These are phyloP conservation scores for Rutstroemia sp. DNA, from an alignment of 2,329 filamentous ascomycete genomes.

Conservation along the genomic window DNA sequence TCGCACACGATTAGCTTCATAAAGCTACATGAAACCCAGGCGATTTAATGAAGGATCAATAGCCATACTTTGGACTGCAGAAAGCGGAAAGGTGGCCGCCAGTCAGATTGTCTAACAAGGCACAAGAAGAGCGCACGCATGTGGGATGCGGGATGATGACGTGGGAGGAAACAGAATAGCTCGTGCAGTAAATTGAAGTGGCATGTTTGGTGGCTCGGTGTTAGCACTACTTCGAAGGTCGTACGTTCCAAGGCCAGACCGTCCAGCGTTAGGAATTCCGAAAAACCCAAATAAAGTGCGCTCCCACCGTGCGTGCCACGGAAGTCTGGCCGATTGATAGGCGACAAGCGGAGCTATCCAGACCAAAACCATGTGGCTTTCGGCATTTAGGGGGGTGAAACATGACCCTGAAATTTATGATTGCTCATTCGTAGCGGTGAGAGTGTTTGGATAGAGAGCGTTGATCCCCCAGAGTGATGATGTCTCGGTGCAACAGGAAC, in stretches of 20 bases:
- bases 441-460: background rate
- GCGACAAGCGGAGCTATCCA: background rate
- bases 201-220: too few relatives aligned
- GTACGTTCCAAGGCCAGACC: too few relatives aligned
- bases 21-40: background rate
- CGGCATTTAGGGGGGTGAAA: background rate
- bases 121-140: background rate
- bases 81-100: background rate
- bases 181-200: too few relatives aligned
- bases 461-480: too few relatives aligned
- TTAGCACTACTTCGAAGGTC: too few relatives aligned
- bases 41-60: background rate
- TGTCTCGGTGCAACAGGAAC: too few relatives aligned
- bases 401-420: constrained; percentile 6
- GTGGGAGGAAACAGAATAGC: too few relatives aligned
- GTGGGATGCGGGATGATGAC: background rate
- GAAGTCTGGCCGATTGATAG: background rate
- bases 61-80: background rate
- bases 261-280: background rate
- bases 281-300: background rate
- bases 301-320: background rate
- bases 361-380: constrained; percentile 1
- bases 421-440: constrained; percentile 3
- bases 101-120: background rate
- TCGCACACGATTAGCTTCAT: background rate